phyloP scores from a whole-genome alignment of 164 flowering plant genomes.

The Tetracentron sinense region DNA sequence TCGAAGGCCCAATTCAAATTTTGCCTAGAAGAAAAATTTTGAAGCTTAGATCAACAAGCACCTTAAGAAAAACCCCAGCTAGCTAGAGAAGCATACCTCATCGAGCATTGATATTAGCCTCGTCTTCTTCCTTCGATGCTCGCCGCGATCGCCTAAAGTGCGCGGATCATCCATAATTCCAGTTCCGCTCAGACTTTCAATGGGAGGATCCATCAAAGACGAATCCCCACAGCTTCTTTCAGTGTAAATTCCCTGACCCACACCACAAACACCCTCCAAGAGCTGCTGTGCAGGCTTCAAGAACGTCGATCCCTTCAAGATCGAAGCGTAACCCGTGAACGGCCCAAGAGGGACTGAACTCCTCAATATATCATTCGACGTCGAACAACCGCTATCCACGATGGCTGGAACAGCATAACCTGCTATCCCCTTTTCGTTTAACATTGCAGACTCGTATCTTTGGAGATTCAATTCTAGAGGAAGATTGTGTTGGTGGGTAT shows the following conservation, averaged over 20 bases:
- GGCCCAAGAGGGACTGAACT: conserved; percentile 65
- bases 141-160: conserved; percentile 26
- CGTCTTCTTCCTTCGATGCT: conserved; percentile 56
- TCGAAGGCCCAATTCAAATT: not conserved
- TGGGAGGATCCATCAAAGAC: conserved; percentile 28
- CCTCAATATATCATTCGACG: conserved; percentile 24
- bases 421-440: conserved; percentile 14
- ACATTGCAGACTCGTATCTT: conserved; percentile 21
- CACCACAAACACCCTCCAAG: conserved; percentile 63
- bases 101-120: conserved; percentile 66
- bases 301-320: conserved; percentile 70
- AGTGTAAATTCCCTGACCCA: conserved; percentile 33
- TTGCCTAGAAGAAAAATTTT: not conserved
- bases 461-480: conserved; percentile 39
- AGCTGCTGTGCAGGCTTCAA: conserved; percentile 80
- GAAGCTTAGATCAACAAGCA: too few relatives aligned
- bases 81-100: conserved; percentile 55
- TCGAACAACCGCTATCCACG: conserved; percentile 17
- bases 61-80: too few relatives aligned
- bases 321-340: conserved; percentile 80
- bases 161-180: conserved; percentile 20
- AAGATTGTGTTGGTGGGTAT: conserved; percentile 20
- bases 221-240: conserved; percentile 28
- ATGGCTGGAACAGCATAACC: conserved; percentile 20
- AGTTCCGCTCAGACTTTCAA: conserved; percentile 18